These are phyloP conservation scores for Pseudozyma flocculosa DNA, from an alignment of 1,284 basidiomycete genomes.

Conservation along the genomic window DNA sequence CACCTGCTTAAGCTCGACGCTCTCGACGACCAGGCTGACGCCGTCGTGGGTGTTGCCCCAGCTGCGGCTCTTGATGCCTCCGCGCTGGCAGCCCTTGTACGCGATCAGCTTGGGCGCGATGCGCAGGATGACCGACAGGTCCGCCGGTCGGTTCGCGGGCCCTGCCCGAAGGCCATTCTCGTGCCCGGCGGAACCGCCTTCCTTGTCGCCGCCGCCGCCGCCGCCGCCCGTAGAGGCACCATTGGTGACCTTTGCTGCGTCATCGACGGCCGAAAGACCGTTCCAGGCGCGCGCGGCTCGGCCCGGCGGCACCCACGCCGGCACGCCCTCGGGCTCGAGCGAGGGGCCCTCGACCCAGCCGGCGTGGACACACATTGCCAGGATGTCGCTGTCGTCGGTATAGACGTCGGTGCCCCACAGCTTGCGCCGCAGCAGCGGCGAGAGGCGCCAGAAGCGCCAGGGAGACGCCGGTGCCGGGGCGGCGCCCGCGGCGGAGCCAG, in stretches of 20 bases:
- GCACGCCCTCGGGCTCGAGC: conserved; percentile 35
- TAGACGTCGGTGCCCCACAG: conserved; percentile 66
- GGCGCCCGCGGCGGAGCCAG: too few species aligned
- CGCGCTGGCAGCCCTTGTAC: conserved; percentile 62
- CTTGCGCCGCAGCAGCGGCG: conserved; percentile 50
- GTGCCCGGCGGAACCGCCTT: background rate
- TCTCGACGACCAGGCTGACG: conserved; percentile 62
- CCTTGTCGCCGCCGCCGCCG: too few species aligned
- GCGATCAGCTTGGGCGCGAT: conserved; percentile 62
- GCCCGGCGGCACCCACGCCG: conserved; percentile 44
- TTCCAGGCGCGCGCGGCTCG: conserved; percentile 47
- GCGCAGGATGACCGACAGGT: conserved; percentile 61
- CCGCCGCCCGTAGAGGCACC: too few species aligned
- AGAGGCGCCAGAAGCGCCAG: conserved; percentile 48
- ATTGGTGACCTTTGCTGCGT: too few species aligned
- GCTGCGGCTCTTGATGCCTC: conserved; percentile 61
- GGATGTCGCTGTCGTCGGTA: conserved; percentile 66
- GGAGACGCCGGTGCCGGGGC: conserved; percentile 6
- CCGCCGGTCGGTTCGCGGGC: conserved; percentile 21
- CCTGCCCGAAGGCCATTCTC: background rate
- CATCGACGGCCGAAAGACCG: conserved; percentile 8
- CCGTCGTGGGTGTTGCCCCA: conserved; percentile 67
- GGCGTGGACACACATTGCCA: conserved; percentile 63
- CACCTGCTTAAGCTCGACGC: conserved; percentile 57
- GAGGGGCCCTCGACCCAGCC: conserved; percentile 62